These are phyloP conservation scores for Juncus effusus DNA, from an alignment of 176 grass and related monocot genomes.

Conservation along the genomic window DNA sequence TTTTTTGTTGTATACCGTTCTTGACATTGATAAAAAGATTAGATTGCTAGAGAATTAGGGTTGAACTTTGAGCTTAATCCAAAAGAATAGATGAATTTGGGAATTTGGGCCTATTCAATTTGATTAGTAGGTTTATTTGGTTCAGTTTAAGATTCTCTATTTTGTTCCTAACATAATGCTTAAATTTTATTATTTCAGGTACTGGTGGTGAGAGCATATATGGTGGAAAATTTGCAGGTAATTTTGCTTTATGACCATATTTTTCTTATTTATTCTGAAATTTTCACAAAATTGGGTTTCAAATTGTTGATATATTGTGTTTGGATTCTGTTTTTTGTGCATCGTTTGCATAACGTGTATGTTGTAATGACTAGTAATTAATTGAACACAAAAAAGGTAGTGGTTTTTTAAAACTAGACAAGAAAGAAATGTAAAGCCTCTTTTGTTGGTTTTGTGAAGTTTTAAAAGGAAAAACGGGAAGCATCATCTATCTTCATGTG, in stretches of 20 bases:
- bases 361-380: not conserved
- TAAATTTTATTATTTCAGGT: slow-evolving; percentile 42
- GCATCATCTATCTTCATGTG: slow-evolving; percentile 34
- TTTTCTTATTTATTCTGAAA: not conserved
- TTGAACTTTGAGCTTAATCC: too few species aligned
- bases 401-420: slow-evolving; percentile 12
- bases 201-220: slow-evolving; percentile 62
- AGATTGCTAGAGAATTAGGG: too few species aligned
- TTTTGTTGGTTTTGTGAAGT: slow-evolving; percentile 35
- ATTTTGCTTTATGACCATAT: slow-evolving; percentile 25
- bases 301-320: slow-evolving; percentile 11
- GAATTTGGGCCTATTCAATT: too few species aligned
- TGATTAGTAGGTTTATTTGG: not conserved
- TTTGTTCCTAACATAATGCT: slow-evolving; percentile 8
- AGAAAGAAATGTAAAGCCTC: slow-evolving; percentile 27
- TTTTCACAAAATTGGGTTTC: not conserved
- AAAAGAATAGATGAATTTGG: too few species aligned
- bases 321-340: too few species aligned
- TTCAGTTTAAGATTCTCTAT: not conserved
- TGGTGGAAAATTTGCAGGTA: slow-evolving; percentile 81
- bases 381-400: slow-evolving; percentile 3
- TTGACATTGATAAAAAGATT: too few species aligned
- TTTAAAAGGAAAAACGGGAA: slow-evolving; percentile 30
- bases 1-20: too few species aligned
- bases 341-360: too few species aligned